phyloP scores from a whole-genome alignment of 2,329 filamentous ascomycete species.

The Dothidotthia symphoricarpi region DNA sequence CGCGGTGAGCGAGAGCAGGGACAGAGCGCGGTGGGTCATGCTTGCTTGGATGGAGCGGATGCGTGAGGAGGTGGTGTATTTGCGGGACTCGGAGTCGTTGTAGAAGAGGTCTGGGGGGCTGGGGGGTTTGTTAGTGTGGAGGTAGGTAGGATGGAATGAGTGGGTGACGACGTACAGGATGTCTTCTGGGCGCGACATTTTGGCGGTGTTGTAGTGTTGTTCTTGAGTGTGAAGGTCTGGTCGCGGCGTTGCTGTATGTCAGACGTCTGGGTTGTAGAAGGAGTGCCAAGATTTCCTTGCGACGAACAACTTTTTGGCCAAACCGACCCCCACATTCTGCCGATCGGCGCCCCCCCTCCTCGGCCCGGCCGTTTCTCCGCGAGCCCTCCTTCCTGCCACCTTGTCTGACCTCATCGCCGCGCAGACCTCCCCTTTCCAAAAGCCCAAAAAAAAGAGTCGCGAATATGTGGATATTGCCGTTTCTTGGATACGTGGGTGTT shows the following conservation, averaged over 20 bases:
- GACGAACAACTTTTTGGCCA: constrained; percentile 26
- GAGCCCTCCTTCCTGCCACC: constrained; percentile 20
- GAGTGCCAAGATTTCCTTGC: too few species aligned
- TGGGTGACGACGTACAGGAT: constrained; percentile 63
- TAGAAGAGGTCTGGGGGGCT: constrained; percentile 97
- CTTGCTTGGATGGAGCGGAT: constrained; percentile 93
- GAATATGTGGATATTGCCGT: constrained; percentile 90
- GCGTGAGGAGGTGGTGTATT: constrained; percentile 94
- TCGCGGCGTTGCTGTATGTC: not conserved
- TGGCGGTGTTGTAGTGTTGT: constrained; percentile 39
- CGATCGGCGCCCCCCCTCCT: constrained; percentile 9
- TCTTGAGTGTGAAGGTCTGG: too few species aligned
- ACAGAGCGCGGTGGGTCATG: constrained; percentile 91
- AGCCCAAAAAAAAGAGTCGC: not conserved
- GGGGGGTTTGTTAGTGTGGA: constrained; percentile 16
- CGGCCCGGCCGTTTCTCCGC: constrained; percentile 16
- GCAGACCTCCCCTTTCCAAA: constrained; percentile 1
- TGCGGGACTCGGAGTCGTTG: constrained; percentile 90
- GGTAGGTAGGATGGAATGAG: constrained; percentile 7
- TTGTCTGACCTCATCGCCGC: constrained; percentile 26
- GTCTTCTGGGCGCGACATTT: constrained; percentile 96
- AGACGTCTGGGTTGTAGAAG: not conserved
- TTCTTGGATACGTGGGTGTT: constrained; percentile 86
- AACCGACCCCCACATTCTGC: constrained; percentile 15
- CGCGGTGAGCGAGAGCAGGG: constrained; percentile 75